These are phyloP conservation scores for Cyclotella baltica DNA, from an alignment of 108 stramenopile genomes.

Conservation along the genomic window DNA sequence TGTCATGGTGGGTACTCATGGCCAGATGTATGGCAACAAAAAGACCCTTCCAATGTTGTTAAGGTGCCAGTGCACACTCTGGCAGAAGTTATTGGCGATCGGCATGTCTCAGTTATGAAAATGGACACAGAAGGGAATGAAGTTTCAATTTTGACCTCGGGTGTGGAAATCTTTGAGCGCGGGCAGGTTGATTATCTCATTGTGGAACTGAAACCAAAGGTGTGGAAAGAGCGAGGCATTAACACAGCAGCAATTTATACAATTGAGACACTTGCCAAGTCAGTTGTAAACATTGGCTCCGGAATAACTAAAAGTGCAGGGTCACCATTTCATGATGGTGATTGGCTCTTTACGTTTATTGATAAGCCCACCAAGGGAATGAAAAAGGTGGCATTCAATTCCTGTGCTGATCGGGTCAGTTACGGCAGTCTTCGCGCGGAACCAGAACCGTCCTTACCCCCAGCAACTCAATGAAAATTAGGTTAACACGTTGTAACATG, in stretches of 20 bases:
- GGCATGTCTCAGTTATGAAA: neutral
- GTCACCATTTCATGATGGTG: neutral
- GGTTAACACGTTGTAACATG: no score
- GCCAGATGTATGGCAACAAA: neutral
- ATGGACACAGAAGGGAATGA: constrained; percentile 11
- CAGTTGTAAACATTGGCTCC: neutral
- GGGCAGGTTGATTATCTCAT: constrained; percentile 1
- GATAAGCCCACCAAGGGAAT: neutral
- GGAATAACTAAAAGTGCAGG: neutral
- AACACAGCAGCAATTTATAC: neutral
- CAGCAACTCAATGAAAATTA: no score
- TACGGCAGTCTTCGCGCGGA: no score
- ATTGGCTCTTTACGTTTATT: neutral
- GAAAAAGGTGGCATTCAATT: neutral
- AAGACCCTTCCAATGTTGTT: neutral
- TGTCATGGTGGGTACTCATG: constrained; percentile 2
- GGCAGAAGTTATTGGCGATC: neutral
- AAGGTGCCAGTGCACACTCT: constrained; percentile 4
- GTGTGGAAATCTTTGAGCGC: neutral
- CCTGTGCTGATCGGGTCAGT: no score
- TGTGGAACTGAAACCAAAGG: neutral
- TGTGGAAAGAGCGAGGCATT: neutral
- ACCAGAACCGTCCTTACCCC: no score
- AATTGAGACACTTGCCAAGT: neutral
- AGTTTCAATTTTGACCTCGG: neutral